Base-by-base conservation (phyloP, 306 rosid genomes). In the Cucurbita argyrosperma region DNA sequence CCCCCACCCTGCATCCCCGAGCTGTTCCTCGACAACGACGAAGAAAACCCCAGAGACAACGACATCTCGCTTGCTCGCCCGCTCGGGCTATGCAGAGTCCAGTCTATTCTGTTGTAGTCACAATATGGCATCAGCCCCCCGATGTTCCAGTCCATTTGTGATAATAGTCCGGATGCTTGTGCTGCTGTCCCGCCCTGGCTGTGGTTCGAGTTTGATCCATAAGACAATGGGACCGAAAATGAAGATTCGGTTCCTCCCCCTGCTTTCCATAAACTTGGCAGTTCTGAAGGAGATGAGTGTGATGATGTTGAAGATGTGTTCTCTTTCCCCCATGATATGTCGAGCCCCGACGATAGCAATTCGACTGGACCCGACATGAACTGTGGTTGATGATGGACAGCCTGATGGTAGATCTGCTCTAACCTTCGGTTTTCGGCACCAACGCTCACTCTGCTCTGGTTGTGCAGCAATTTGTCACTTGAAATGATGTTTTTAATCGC, bases 101-200 rank as follows among this genome's bases (percentile, higher is more conserved):
- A 95, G 66, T 95, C 99, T 81, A 95, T 85, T 84, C 71, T 89
- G 58, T 84, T 81, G 77, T 95, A 95, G 76, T 95, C 97, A 4
- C 84, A 84, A 42, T 91, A 90, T 70, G 82, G 80, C 80, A 79
- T 79, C 11, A 95, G 82, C 68, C 92, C 89, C 6, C 92, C 96
- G 4, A 90, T 89, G 72, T 83, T 95, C 99, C 99, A 95, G 81
- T 91, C 99, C 49, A 88, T 90, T 0, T 88, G 90, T 79, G 96
- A 90, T 46, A 95, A 79, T 60, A 89, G 84, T 80, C 97, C 96
- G 9, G 99, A 84, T 23, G 39, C 85, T 82, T 30, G 96, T 87
- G 38, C 96, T 90, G 69, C 14, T 38, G 80, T 82, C 35, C 35
- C 35, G 53, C 71, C 90, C 89, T 4, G 99, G 94, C 83, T 46